phyloP scores from a whole-genome alignment of 192 early-diverging fungal species.

The Linderina pennispora region DNA sequence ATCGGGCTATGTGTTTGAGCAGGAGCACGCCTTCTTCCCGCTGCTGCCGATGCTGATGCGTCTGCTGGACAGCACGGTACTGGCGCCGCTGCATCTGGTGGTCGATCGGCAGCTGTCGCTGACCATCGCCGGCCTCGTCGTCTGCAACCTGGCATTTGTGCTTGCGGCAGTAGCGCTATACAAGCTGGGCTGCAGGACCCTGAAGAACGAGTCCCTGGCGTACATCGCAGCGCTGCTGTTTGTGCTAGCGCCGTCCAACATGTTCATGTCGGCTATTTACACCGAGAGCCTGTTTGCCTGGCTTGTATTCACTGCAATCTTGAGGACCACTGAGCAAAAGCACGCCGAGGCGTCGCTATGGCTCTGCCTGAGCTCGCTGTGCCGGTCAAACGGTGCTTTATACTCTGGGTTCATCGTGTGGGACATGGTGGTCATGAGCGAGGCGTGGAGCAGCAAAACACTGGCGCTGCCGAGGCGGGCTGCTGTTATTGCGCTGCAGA shows the following conservation, averaged over 20 bases:
- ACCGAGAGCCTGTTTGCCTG: slow-evolving; percentile 82
- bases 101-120: slow-evolving; percentile 41
- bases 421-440: slow-evolving; percentile 43
- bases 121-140: slow-evolving; percentile 57
- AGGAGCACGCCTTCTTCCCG: slow-evolving; percentile 88
- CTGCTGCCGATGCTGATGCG: slow-evolving; percentile 62
- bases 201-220: slow-evolving; percentile 52
- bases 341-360: slow-evolving; percentile 58
- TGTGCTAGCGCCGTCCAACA: slow-evolving; percentile 65
- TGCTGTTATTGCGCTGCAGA: neutral
- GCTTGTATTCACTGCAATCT: slow-evolving; percentile 76
- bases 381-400: slow-evolving; percentile 75
- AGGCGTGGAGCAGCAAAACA: neutral
- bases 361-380: slow-evolving; percentile 52
- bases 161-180: slow-evolving; percentile 66
- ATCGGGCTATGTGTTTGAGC: slow-evolving; percentile 77
- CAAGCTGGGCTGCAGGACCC: slow-evolving; percentile 46
- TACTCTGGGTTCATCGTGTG: slow-evolving; percentile 83
- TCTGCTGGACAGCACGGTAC: slow-evolving; percentile 48
- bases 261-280: slow-evolving; percentile 87
- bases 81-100: slow-evolving; percentile 43
- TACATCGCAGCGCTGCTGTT: slow-evolving; percentile 64
- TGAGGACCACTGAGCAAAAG: slow-evolving; percentile 35
- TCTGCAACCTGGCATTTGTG: slow-evolving; percentile 74
- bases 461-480: slow-evolving; percentile 3